Percentiles rank a stretch among this genome's conserved stretches.
Conservation (phyloP, 176 grass and related monocot genomes). For the Leersia perrieri region DNA sequence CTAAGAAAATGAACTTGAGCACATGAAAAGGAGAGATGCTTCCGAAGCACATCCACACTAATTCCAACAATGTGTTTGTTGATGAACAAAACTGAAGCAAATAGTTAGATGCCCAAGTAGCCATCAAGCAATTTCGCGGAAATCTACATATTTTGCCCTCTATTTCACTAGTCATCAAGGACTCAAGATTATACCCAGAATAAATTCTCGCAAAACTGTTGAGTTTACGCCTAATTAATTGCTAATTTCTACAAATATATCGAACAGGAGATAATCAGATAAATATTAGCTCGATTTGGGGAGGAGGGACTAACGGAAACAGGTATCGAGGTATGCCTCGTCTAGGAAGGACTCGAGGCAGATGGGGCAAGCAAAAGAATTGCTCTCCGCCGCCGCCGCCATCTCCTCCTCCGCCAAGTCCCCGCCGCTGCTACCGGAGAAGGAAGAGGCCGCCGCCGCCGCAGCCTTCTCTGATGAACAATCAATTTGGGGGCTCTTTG, state of each 20-base stretch:
- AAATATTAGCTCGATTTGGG: neutral
- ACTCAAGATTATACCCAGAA: neutral
- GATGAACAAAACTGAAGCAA: neutral
- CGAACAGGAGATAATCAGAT: too few species aligned
- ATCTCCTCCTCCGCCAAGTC: neutral
- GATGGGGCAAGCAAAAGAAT: constrained; percentile 38
- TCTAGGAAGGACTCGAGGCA: constrained; percentile 53
- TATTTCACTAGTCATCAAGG: neutral
- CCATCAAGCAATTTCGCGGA: neutral
- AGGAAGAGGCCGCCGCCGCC: neutral
- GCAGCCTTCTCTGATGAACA: constrained; percentile 17
- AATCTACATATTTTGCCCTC: neutral
- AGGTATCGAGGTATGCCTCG: constrained; percentile 66
- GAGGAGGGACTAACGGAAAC: constrained; percentile 49
- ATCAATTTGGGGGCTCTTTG: neutral
- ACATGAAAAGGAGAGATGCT: neutral
- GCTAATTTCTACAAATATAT: too few species aligned
- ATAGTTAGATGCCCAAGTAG: neutral
- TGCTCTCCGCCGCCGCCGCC: neutral
- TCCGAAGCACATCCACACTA: neutral
- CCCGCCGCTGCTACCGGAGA: neutral
- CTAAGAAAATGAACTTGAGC: neutral
- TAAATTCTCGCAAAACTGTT: neutral
- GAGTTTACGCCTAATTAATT: neutral
- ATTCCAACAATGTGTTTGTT: neutral